Evolutionary conservation across 75 land plant species (phyloP).

Genomic region (Chamaecyparis obtusa): DNA sequence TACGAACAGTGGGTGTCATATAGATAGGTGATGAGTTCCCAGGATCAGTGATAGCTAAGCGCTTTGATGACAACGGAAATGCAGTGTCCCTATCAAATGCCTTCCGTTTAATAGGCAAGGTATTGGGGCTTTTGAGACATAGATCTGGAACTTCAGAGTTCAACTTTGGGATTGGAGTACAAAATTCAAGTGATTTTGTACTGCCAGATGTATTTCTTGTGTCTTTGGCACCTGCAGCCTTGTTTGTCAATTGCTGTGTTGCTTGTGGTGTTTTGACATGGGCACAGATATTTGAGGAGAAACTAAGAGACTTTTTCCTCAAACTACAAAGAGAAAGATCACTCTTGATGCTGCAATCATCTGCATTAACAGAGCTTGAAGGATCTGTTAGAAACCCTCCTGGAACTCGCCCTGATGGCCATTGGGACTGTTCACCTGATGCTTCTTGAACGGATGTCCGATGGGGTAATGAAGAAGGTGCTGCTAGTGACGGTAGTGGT

Average conservation of each 20-base stretch:
- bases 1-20: slow-evolving; percentile 40
- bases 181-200: slow-evolving; percentile 16
- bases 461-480: slow-evolving; percentile 40
- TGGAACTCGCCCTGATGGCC: slow-evolving; percentile 82
- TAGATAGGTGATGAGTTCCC: slow-evolving; percentile 41
- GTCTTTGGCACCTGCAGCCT: slow-evolving; percentile 9
- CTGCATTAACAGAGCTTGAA: slow-evolving; percentile 26
- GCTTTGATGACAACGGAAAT: slow-evolving; percentile 41
- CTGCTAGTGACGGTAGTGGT: slow-evolving; percentile 72
- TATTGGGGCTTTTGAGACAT: slow-evolving; percentile 44
- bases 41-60: slow-evolving; percentile 48
- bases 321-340: slow-evolving; percentile 27
- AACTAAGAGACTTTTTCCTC: slow-evolving; percentile 57
- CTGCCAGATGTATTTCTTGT: slow-evolving; percentile 15
- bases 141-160: slow-evolving; percentile 27
- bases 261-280: slow-evolving; percentile 26
- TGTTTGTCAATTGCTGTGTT: slow-evolving; percentile 18
- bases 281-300: slow-evolving; percentile 38
- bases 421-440: slow-evolving; percentile 41
- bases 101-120: slow-evolving; percentile 73
- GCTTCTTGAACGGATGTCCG: slow-evolving; percentile 50
- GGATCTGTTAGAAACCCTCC: slow-evolving; percentile 56
- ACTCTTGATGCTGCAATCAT: slow-evolving; percentile 31
- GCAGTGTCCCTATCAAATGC: slow-evolving; percentile 56
- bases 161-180: slow-evolving; percentile 12